Evolutionary conservation across 257 asterid species (phyloP).

Genomic region (Lycium ferocissimum): DNA sequence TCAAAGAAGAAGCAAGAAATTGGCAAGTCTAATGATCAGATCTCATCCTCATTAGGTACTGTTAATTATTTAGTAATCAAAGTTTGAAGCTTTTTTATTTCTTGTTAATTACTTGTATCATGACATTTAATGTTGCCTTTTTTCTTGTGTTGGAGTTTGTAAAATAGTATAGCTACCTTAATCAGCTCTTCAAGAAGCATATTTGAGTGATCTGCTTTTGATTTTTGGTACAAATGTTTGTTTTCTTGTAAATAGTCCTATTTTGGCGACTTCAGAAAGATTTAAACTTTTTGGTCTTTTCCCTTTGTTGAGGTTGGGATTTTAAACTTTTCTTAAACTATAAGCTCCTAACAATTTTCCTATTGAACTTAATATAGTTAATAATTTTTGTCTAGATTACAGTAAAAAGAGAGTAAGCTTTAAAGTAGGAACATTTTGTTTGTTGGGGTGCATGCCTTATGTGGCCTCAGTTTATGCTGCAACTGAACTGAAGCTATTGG

Average conservation of each 20-base stretch:
- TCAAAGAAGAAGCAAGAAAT: slow-evolving; percentile 52
- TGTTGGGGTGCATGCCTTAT: neutral
- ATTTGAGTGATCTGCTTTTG: too few species aligned
- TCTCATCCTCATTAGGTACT: slow-evolving; percentile 66
- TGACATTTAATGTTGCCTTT: too few species aligned
- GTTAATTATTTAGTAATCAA: too few species aligned
- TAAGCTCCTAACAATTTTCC: neutral
- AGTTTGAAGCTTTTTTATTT: too few species aligned
- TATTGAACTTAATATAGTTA: neutral
- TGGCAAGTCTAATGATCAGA: slow-evolving; percentile 67
- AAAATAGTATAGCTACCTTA: too few species aligned
- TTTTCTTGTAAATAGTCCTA: neutral
- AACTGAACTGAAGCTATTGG: neutral
- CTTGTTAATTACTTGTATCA: too few species aligned
- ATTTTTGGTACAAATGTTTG: too few species aligned
- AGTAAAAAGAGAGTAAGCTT: neutral
- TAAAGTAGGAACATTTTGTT: neutral
- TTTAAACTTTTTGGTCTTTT: too few species aligned
- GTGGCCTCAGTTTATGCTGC: neutral
- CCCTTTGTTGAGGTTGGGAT: neutral
- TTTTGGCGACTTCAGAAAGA: too few species aligned
- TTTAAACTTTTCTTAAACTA: neutral
- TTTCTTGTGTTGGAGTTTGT: too few species aligned
- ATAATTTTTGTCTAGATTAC: neutral
- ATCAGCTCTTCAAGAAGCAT: too few species aligned